Conservation (phyloP, 2,329 filamentous ascomycete genomes). For the Aspergillus neotritici region DNA sequence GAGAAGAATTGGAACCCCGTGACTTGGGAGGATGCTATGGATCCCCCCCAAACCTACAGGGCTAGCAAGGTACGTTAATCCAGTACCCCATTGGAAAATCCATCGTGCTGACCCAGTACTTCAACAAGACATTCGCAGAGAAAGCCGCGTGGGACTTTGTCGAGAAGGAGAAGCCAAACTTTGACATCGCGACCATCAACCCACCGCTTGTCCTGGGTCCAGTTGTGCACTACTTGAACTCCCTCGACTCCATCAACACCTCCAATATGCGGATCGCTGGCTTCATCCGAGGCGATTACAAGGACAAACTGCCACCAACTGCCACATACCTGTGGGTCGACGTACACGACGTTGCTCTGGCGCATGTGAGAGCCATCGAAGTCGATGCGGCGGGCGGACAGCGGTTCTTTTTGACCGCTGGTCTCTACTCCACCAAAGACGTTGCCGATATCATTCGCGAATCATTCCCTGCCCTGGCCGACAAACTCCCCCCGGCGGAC, state of each 20-base stretch:
- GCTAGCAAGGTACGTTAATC: slow-evolving; percentile 47
- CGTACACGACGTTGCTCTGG: slow-evolving; percentile 46
- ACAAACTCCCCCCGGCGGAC: slow-evolving; percentile 37
- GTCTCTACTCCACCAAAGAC: slow-evolving; percentile 39
- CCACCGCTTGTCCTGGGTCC: slow-evolving; percentile 61
- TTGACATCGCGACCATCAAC: slow-evolving; percentile 58
- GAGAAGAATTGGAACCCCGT: slow-evolving; percentile 42
- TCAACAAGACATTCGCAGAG: slow-evolving; percentile 52
- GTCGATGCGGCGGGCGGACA: slow-evolving; percentile 41
- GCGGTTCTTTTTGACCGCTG: slow-evolving; percentile 42
- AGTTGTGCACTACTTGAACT: slow-evolving; percentile 58
- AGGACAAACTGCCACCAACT: slow-evolving; percentile 53
- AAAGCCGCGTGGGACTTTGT: slow-evolving; percentile 62
- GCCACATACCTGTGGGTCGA: slow-evolving; percentile 55
- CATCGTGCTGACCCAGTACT: slow-evolving; percentile 7
- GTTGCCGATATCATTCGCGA: slow-evolving; percentile 40
- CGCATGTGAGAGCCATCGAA: slow-evolving; percentile 45
- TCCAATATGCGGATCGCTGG: slow-evolving; percentile 64
- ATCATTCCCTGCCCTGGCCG: slow-evolving; percentile 37
- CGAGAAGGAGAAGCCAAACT: slow-evolving; percentile 51
- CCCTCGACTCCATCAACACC: slow-evolving; percentile 62
- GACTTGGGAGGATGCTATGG: slow-evolving; percentile 37
- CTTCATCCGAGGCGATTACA: slow-evolving; percentile 58
- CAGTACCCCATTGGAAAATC: neutral
- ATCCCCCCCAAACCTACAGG: slow-evolving; percentile 36